phyloP scores from a whole-genome alignment of 345 rosid species.

The Clausena lansium region DNA sequence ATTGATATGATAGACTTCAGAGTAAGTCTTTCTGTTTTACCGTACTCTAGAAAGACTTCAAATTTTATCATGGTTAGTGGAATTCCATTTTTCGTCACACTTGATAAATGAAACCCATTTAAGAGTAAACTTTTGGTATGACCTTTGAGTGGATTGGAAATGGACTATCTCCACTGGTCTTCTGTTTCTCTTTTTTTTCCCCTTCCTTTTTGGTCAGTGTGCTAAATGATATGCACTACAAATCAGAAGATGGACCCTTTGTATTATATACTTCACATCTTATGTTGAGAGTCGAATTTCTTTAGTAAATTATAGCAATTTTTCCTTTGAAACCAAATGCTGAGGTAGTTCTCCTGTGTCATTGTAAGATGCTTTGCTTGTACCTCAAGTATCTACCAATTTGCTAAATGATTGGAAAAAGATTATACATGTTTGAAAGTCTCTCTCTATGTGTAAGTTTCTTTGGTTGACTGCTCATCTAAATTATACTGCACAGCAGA shows the following conservation, averaged over 20 bases:
- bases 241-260: background rate
- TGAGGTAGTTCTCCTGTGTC: background rate
- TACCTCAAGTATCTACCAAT: background rate
- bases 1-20: conserved; percentile 76
- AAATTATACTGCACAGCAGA: background rate
- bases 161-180: background rate
- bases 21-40: conserved; percentile 41
- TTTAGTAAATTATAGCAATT: background rate
- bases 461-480: background rate
- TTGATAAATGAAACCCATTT: background rate
- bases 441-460: background rate
- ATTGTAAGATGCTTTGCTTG: background rate
- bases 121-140: background rate
- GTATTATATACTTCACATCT: background rate
- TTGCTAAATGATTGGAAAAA: background rate
- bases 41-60: background rate
- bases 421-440: background rate
- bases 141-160: background rate
- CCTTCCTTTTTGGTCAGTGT: background rate
- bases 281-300: background rate
- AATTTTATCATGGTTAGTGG: background rate
- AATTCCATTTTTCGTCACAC: background rate
- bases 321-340: background rate
- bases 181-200: background rate
- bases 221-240: background rate